Base-by-base conservation (phyloP, 768 basidiomycete species). In the Kwoniella shandongensis region DNA sequence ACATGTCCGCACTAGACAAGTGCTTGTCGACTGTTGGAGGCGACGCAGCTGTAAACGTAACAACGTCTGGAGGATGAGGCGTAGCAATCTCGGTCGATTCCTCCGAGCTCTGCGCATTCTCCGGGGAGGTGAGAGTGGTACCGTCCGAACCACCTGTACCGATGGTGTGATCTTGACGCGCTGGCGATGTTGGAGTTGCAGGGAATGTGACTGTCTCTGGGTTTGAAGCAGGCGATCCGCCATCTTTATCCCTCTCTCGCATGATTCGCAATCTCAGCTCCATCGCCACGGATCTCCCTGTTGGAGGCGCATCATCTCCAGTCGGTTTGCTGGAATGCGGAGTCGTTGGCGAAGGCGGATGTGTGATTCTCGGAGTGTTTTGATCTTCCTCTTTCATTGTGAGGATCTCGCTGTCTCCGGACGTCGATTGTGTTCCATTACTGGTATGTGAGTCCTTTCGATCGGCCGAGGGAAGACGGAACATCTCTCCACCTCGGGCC, bases 1-100 rank as follows among this genome's bases (percentile, higher is more conserved):
- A 23, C 44, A 57, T 56, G 0, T 35, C 42, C 4, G 29, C 25
- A 32, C 39, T 38, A 18, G 42, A 10, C 17, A 10, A 7, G 7
- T 26, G 15, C 27, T n/a, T 22, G 2, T 35, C 27, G 25, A 20
- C 38, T 4, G 46, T 38, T 45, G 51, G 20, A 18, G 59, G 47
- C 17, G 52, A 50, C 7, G 51, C n/a, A 22, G 44, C 46, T 17
- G 42, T 50, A 47, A 54, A 54, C 23, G 46, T 25, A 11, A 46
- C 50, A 29, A 18, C n/a, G 4, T 49, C 40, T 2, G 29, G 51
- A 15, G 47, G 30, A 36, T 61, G 58, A 22, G 64, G 60, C 1
- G 64, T 65, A n/a, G 49, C 56, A 18, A 65, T 25, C 18, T 26
- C 35, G 4, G 60, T 52, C 38, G 63, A 65, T 29, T 65, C 52